A percentile compares a stretch with the other conserved stretches of the same genome.
These are phyloP conservation scores for Rhodomyrtus psidioides DNA, from an alignment of 441 rosid species.

Conservation along the genomic window DNA sequence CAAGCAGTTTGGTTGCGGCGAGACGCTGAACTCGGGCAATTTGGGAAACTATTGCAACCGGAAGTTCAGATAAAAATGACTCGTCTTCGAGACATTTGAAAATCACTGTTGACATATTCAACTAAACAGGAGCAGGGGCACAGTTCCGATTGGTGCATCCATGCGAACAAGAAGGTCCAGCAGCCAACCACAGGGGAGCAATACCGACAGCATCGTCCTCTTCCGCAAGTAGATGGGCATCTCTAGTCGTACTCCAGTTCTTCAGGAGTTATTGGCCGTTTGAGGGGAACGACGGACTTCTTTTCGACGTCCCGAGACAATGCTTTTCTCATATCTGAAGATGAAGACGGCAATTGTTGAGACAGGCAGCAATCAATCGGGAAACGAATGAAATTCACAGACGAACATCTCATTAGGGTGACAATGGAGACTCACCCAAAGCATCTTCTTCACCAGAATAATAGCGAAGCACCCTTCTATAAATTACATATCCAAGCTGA, in stretches of 20 bases:
- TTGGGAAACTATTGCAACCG: neutral
- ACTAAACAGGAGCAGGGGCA: neutral
- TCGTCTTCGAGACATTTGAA: neutral
- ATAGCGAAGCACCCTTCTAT: constrained; percentile 86
- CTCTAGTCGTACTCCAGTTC: constrained; percentile 76
- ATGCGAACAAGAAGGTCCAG: neutral
- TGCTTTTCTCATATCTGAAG: constrained; percentile 94
- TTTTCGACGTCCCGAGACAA: constrained; percentile 83
- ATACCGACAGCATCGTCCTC: neutral
- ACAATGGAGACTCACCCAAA: constrained; percentile 41
- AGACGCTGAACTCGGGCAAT: neutral
- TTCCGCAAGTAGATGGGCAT: neutral
- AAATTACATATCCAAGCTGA: constrained; percentile 86
- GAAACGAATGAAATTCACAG: neutral
- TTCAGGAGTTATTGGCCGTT: constrained; percentile 83
- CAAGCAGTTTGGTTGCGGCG: too few relatives aligned
- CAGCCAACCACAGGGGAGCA: neutral
- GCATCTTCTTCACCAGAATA: constrained; percentile 96
- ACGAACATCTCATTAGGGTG: neutral
- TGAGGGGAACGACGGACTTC: constrained; percentile 81
- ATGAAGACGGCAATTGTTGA: neutral
- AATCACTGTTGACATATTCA: neutral
- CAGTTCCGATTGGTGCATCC: neutral
- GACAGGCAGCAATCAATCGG: neutral
- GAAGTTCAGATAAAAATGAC: neutral